phyloP scores from a whole-genome alignment of 768 basidiomycete species.

The Pulveroboletus sp. region DNA sequence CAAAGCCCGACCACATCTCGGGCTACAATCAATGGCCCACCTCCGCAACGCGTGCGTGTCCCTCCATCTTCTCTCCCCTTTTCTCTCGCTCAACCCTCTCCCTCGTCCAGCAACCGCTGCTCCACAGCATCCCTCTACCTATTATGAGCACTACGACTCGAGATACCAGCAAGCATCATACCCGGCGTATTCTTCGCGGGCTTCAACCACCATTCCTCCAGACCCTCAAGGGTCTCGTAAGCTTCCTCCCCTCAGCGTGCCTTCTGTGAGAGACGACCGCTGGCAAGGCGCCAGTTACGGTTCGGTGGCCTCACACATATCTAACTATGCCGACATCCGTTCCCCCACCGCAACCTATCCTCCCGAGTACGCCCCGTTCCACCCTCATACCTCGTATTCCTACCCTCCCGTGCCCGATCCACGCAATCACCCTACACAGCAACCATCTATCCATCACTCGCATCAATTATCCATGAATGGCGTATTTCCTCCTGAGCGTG shows the following conservation, averaged over 20 bases:
- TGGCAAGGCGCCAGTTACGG: constrained; percentile 42
- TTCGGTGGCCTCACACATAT: constrained; percentile 32
- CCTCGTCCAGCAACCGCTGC: constrained; percentile 33
- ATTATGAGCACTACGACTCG: constrained; percentile 54
- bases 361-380: constrained; percentile 47
- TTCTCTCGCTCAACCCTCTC: constrained; percentile 1
- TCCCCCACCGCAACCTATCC: constrained; percentile 64
- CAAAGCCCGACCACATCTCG: constrained; percentile 53
- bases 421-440: constrained; percentile 27
- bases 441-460: constrained; percentile 22
- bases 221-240: constrained; percentile 51
- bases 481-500: constrained; percentile 30
- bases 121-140: constrained; percentile 43
- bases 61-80: constrained; percentile 12
- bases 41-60: constrained; percentile 30
- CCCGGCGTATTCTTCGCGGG: constrained; percentile 44
- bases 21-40: constrained; percentile 44
- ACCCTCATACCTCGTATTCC: constrained; percentile 30
- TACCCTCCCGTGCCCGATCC: constrained; percentile 36
- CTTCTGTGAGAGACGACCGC: constrained; percentile 44
- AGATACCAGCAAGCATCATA: constrained; percentile 42
- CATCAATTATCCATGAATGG: constrained; percentile 28
- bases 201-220: constrained; percentile 44
- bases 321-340: constrained; percentile 45
- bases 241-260: constrained; percentile 50